Conservation (phyloP, 208 protist species). For the Trypanosomatidae sp. region DNA sequence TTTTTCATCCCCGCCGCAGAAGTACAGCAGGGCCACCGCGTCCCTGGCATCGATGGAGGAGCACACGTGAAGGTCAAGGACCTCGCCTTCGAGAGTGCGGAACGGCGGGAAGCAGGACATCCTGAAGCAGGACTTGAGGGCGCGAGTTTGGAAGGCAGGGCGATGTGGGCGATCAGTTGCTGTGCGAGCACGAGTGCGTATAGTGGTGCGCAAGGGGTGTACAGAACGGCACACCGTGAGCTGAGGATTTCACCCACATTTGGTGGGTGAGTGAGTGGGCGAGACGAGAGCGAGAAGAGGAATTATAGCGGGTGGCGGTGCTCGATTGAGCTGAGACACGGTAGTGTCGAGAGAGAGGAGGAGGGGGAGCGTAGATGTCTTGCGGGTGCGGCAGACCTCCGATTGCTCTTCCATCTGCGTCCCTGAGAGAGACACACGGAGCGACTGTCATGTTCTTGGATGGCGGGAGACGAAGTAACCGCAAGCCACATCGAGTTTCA, state of each 20-base stretch:
- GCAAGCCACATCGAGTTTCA: not conserved
- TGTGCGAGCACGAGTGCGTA: not conserved
- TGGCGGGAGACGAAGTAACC: not conserved
- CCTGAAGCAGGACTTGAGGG: not conserved
- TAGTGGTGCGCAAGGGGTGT: not conserved
- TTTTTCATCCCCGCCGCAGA: conserved; percentile 31
- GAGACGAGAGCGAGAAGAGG: not conserved
- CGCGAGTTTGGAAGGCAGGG: not conserved
- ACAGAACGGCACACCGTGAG: not conserved
- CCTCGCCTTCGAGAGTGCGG: conserved; percentile 28
- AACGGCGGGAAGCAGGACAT: conserved; percentile 20
- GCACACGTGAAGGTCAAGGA: conserved; percentile 23
- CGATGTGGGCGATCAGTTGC: not conserved
- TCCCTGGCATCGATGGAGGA: conserved; percentile 34
- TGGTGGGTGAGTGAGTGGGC: not conserved
- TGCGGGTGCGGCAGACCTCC: not conserved
- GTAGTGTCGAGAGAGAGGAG: not conserved
- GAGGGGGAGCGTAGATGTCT: not conserved
- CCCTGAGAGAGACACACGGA: not conserved
- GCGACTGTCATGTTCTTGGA: too few species aligned
- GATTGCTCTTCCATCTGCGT: not conserved
- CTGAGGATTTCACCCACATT: not conserved
- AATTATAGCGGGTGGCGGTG: not conserved
- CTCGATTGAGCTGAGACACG: not conserved
- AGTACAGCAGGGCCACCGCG: conserved; percentile 32